These are phyloP conservation scores for Platanthera zijinensis DNA, from an alignment of 106 monocot species.

Conservation along the genomic window DNA sequence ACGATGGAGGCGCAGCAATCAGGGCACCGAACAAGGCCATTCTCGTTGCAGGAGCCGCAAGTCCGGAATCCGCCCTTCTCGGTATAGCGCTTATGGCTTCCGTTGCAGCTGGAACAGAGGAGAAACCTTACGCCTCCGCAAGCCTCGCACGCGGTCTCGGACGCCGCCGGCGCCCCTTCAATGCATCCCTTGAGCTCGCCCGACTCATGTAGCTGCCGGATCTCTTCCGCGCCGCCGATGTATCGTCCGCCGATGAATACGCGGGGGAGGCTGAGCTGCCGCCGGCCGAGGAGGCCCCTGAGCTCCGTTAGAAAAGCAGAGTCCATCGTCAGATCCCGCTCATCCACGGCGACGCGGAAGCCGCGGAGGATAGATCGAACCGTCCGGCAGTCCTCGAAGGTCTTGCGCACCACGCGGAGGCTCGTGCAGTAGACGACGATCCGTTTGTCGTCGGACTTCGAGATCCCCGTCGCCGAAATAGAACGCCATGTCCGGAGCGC, in stretches of 20 bases:
- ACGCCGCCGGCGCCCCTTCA: slow-evolving; percentile 29
- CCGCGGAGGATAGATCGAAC: slow-evolving; percentile 49
- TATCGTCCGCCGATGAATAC: slow-evolving; percentile 64
- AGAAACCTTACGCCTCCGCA: slow-evolving; percentile 63
- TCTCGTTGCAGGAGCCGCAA: slow-evolving; percentile 74
- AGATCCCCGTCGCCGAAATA: background rate
- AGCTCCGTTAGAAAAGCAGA: slow-evolving; percentile 49
- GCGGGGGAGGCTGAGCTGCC: slow-evolving; percentile 31
- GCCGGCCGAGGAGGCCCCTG: slow-evolving; percentile 18
- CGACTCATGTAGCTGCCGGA: slow-evolving; percentile 52
- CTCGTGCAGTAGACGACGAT: slow-evolving; percentile 63
- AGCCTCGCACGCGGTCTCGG: slow-evolving; percentile 23
- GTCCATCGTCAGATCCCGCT: slow-evolving; percentile 60
- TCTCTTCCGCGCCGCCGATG: slow-evolving; percentile 75
- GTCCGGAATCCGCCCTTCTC: slow-evolving; percentile 60
- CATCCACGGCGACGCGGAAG: slow-evolving; percentile 47
- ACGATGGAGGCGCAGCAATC: slow-evolving; percentile 25
- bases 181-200: slow-evolving; percentile 55
- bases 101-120: slow-evolving; percentile 53
- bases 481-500: slow-evolving; percentile 8
- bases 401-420: slow-evolving; percentile 54
- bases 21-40: slow-evolving; percentile 65
- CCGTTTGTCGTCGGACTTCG: slow-evolving; percentile 9
- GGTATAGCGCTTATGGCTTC: slow-evolving; percentile 54
- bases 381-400: slow-evolving; percentile 52